These are phyloP conservation scores for Leccinum pellstonianum DNA, from an alignment of 768 basidiomycete genomes.

Conservation along the genomic window DNA sequence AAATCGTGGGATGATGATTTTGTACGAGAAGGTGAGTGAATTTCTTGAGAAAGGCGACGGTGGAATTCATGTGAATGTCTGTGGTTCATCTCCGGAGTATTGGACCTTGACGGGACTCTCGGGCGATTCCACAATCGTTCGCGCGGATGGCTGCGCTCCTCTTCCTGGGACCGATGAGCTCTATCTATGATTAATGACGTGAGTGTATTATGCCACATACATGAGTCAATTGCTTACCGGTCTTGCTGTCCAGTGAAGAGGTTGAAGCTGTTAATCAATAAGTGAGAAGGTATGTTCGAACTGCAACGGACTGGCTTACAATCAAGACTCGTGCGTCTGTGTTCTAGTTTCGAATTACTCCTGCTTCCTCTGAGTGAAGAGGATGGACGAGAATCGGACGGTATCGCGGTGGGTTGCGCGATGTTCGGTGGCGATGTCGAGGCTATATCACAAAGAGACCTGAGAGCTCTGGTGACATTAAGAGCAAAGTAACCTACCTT, in stretches of 20 bases:
- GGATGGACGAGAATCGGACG: slow-evolving; percentile 14
- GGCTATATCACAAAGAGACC: slow-evolving; percentile 6
- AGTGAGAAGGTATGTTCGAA: not conserved
- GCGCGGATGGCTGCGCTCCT: slow-evolving; percentile 38
- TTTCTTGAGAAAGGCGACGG: slow-evolving; percentile 30
- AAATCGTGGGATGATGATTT: slow-evolving; percentile 22
- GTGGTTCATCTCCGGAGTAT: slow-evolving; percentile 26
- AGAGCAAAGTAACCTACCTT: slow-evolving; percentile 21
- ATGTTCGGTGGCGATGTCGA: slow-evolving; percentile 13
- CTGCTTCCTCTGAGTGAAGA: slow-evolving; percentile 12
- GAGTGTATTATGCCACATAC: not conserved
- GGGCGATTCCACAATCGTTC: slow-evolving; percentile 50
- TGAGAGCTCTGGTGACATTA: not conserved
- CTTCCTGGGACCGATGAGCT: slow-evolving; percentile 30
- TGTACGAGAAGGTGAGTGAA: slow-evolving; percentile 25
- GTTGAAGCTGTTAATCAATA: slow-evolving; percentile 28
- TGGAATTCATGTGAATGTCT: slow-evolving; percentile 28
- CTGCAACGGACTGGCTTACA: slow-evolving; percentile 14
- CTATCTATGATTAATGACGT: slow-evolving; percentile 21
- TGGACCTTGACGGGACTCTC: slow-evolving; percentile 26
- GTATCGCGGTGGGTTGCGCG: slow-evolving; percentile 4
- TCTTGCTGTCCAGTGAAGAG: slow-evolving; percentile 13
- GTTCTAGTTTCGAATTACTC: slow-evolving; percentile 3
- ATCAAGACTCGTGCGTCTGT: slow-evolving; percentile 11
- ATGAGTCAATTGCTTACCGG: slow-evolving; percentile 25